A percentile compares a stretch with the other conserved stretches of the same genome.
phyloP scores from a whole-genome alignment of 257 asterid genomes.

The Anisodus acutangulus region DNA sequence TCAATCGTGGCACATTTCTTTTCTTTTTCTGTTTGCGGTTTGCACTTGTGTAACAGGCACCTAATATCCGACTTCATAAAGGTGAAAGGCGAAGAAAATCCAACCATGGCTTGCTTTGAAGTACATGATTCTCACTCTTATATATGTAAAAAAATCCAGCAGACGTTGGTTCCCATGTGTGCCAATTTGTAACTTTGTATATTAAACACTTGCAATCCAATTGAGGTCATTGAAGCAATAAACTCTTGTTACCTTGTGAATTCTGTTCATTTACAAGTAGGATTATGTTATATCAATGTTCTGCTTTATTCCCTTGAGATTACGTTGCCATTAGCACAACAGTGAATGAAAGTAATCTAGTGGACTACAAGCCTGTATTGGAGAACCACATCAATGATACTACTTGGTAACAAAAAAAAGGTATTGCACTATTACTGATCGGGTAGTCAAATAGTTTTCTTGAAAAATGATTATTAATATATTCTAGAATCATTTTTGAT shows the following conservation, averaged over 20 bases:
- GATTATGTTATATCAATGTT: not conserved
- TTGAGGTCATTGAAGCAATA: constrained; percentile 16
- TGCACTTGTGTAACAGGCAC: constrained; percentile 37
- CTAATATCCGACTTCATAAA: constrained; percentile 22
- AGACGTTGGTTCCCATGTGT: constrained; percentile 30
- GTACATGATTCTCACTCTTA: constrained; percentile 25
- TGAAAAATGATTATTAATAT: not conserved
- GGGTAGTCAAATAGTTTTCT: not conserved
- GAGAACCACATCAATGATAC: not conserved
- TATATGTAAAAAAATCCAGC: constrained; percentile 28
- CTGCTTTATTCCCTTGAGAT: constrained; percentile 11
- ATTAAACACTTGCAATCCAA: constrained; percentile 27
- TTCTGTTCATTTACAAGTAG: not conserved
- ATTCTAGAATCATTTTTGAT: not conserved
- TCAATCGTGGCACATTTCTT: not conserved
- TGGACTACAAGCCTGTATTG: not conserved
- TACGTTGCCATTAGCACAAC: not conserved
- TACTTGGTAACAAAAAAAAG: not conserved
- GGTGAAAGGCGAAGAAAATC: constrained; percentile 1
- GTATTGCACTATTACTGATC: not conserved
- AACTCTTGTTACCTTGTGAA: constrained; percentile 5
- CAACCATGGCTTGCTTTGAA: constrained; percentile 21
- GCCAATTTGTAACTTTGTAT: constrained; percentile 22
- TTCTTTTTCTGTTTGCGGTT: not conserved
- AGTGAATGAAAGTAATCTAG: not conserved